phyloP scores from a whole-genome alignment of 257 asterid genomes.

The Solanum dulcamara region DNA sequence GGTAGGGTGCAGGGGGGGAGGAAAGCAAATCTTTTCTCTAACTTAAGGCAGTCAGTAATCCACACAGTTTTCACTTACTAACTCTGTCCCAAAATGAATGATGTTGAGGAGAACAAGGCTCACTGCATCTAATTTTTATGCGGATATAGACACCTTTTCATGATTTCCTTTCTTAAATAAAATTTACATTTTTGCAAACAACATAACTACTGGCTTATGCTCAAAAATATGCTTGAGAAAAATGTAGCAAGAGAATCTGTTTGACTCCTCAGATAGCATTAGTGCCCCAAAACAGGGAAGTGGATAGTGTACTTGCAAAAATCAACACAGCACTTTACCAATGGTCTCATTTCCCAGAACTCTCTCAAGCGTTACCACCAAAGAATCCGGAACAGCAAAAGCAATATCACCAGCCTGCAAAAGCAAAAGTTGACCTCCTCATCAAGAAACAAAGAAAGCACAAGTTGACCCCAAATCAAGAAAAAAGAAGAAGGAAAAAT shows the following conservation, averaged over 20 bases:
- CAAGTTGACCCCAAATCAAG: neutral
- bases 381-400: constrained; percentile 66
- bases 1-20: neutral
- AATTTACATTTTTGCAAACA: neutral
- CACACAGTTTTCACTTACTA: neutral
- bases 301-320: neutral
- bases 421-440: neutral
- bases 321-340: constrained; percentile 36
- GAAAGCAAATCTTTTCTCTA: neutral
- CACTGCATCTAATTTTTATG: neutral
- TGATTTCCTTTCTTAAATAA: neutral
- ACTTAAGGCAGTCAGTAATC: neutral
- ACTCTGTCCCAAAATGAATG: neutral
- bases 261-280: too few species aligned
- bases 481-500: neutral
- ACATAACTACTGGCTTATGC: too few species aligned
- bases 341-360: constrained; percentile 84
- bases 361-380: constrained; percentile 95
- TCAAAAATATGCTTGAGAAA: too few species aligned
- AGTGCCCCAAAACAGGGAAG: too few species aligned
- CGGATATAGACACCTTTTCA: neutral
- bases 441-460: neutral
- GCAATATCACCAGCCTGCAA: constrained; percentile 78
- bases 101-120: neutral
- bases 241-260: too few species aligned